These are phyloP conservation scores for Starmerella davenportii DNA, from an alignment of 805 yeast genomes.

Conservation along the genomic window DNA sequence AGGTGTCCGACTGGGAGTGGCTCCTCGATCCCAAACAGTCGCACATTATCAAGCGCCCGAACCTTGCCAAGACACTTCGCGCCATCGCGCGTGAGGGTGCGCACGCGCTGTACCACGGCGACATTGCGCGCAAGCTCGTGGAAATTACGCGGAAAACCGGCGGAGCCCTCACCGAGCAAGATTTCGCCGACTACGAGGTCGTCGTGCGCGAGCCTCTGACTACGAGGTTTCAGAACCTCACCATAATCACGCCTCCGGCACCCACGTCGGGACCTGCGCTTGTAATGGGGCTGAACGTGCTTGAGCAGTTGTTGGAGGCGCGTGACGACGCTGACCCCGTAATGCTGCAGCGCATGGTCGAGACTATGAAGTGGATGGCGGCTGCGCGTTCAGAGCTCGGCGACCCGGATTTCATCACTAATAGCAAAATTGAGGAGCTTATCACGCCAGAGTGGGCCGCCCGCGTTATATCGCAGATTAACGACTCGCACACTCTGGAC, in stretches of 20 bases:
- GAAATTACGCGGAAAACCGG: constrained; percentile 33
- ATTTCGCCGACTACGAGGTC: constrained; percentile 45
- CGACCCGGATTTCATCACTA: constrained; percentile 29
- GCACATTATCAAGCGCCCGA: constrained; percentile 27
- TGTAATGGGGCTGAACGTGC: constrained; percentile 51
- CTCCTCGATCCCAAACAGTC: constrained; percentile 12
- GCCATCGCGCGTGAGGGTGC: constrained; percentile 62
- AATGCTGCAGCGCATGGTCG: constrained; percentile 52
- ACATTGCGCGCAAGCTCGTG: constrained; percentile 46
- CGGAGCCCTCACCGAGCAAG: constrained; percentile 51
- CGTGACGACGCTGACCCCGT: constrained; percentile 26
- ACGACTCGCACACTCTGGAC: constrained; percentile 37
- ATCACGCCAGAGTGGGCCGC: constrained; percentile 41
- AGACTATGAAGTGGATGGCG: constrained; percentile 87
- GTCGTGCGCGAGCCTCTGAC: constrained; percentile 28
- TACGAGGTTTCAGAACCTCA: constrained; percentile 27
- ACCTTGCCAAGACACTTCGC: constrained; percentile 48
- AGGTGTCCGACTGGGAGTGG: constrained; percentile 21
- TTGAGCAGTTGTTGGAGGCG: constrained; percentile 29
- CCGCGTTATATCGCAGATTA: constrained; percentile 32
- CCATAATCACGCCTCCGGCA: constrained; percentile 45
- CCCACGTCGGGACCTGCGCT: constrained; percentile 75
- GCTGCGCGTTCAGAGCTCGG: constrained; percentile 76
- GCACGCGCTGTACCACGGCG: constrained; percentile 69
- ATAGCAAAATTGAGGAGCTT: constrained; percentile 29